Conservation (phyloP, 169 alveolate species). For the Eimeria praecox region DNA sequence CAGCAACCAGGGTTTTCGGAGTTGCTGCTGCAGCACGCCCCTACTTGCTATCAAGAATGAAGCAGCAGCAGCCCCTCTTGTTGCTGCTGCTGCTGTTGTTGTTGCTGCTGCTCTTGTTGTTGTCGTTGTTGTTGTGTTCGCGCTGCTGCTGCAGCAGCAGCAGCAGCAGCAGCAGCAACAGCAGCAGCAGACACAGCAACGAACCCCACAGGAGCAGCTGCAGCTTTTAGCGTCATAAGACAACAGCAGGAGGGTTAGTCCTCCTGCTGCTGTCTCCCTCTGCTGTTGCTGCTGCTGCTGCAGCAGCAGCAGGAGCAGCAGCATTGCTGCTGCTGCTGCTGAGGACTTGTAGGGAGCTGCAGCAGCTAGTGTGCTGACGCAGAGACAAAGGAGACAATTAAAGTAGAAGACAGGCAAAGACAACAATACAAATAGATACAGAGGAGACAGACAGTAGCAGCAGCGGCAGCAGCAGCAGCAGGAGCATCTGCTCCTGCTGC, state of each 20-base stretch:
- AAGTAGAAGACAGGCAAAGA: too few species aligned
- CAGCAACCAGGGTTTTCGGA: constrained; percentile 13
- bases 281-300: background rate
- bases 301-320: too few species aligned
- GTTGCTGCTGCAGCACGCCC: constrained; percentile 38
- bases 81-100: background rate
- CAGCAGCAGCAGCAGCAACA: background rate
- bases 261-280: background rate
- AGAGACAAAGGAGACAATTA: too few species aligned
- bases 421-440: too few species aligned
- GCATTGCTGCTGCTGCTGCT: background rate
- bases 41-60: background rate
- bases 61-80: background rate
- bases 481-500: background rate
- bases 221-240: too few species aligned
- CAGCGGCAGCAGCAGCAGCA: too few species aligned
- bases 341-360: too few species aligned
- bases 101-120: background rate
- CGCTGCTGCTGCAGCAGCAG: background rate
- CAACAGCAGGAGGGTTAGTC: too few species aligned
- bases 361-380: background rate
- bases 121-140: background rate
- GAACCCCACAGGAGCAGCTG: too few species aligned
- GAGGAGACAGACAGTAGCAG: too few species aligned
- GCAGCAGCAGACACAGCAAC: too few species aligned